A percentile compares a stretch with the other conserved stretches of the same genome.
Evolutionary conservation across 495 filamentous ascomycete genomes (phyloP).

Genomic region (Penicillium nucicola): DNA sequence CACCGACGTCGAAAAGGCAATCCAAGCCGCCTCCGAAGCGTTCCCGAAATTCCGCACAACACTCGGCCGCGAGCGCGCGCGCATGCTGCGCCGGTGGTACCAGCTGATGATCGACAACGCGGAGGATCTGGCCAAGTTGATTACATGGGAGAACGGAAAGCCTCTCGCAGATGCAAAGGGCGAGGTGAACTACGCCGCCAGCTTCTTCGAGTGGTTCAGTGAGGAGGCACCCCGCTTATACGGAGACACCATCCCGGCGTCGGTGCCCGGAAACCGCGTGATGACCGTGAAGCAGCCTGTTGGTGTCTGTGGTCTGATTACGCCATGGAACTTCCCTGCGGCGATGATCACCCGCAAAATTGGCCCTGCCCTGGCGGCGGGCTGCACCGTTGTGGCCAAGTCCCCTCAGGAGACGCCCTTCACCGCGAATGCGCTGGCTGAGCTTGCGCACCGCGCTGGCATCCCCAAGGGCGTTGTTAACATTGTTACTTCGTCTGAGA

Average conservation of each 20-base stretch:
- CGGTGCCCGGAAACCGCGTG: slow-evolving; percentile 67
- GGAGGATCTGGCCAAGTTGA: slow-evolving; percentile 84
- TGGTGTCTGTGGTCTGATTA: slow-evolving; percentile 92
- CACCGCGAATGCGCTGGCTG: slow-evolving; percentile 76
- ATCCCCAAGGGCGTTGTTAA: slow-evolving; percentile 85
- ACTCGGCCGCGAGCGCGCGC: slow-evolving; percentile 76
- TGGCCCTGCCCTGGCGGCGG: slow-evolving; percentile 77
- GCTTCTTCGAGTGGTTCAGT: slow-evolving; percentile 76
- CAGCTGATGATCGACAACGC: slow-evolving; percentile 82
- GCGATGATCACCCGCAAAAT: slow-evolving; percentile 93
- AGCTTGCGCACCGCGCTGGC: slow-evolving; percentile 78
- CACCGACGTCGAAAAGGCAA: slow-evolving; percentile 73
- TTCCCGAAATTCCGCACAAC: slow-evolving; percentile 72
- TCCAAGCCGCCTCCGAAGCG: slow-evolving; percentile 69
- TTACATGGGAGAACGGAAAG: slow-evolving; percentile 83
- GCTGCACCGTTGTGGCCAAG: slow-evolving; percentile 84
- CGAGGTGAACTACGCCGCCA: slow-evolving; percentile 69
- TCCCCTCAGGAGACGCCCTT: slow-evolving; percentile 84
- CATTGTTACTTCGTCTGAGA: slow-evolving; percentile 66
- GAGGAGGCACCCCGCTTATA: slow-evolving; percentile 70
- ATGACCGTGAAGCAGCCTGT: slow-evolving; percentile 82
- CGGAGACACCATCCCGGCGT: slow-evolving; percentile 72
- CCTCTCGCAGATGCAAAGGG: slow-evolving; percentile 66
- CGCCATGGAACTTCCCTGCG: slow-evolving; percentile 94
- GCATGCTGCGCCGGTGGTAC: slow-evolving; percentile 86